phyloP scores from a whole-genome alignment of 331 rosid genomes.

The Pyracantha coccinea region DNA sequence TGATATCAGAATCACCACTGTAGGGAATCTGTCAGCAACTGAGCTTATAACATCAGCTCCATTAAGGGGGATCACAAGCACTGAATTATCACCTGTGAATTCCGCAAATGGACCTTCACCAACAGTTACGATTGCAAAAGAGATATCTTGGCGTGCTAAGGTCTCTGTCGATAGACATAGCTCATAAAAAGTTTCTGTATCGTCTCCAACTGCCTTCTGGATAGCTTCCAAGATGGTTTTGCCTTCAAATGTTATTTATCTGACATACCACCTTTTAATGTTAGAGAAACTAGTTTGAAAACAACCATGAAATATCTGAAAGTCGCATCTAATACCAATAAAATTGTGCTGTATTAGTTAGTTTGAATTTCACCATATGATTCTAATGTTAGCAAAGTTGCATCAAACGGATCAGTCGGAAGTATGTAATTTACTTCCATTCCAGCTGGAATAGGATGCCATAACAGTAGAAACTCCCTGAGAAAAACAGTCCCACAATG shows the following conservation, averaged over 20 bases:
- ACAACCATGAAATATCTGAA: constrained; percentile 1
- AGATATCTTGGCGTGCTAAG: constrained; percentile 37
- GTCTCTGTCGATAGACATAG: constrained; percentile 41
- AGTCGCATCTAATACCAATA: neutral
- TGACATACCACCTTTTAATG: neutral
- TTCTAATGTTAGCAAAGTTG: neutral
- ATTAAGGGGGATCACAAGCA: constrained; percentile 46
- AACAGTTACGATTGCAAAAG: constrained; percentile 64
- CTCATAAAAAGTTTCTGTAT: constrained; percentile 53
- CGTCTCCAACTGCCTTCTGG: constrained; percentile 46
- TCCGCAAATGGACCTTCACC: constrained; percentile 84
- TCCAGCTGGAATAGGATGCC: constrained; percentile 88
- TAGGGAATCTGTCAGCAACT: constrained; percentile 61
- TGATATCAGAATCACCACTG: constrained; percentile 67
- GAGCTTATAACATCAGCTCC: constrained; percentile 48
- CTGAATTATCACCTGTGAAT: constrained; percentile 46
- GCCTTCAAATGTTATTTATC: constrained; percentile 34
- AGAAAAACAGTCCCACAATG: constrained; percentile 64
- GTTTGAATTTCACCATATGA: neutral
- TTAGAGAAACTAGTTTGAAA: neutral
- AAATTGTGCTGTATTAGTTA: neutral
- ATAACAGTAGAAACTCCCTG: constrained; percentile 76
- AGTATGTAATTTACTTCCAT: constrained; percentile 46
- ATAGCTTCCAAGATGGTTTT: constrained; percentile 83
- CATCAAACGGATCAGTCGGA: neutral